Conservation (phyloP, 2,329 filamentous ascomycete genomes). For the Lachnum nothofagi region DNA sequence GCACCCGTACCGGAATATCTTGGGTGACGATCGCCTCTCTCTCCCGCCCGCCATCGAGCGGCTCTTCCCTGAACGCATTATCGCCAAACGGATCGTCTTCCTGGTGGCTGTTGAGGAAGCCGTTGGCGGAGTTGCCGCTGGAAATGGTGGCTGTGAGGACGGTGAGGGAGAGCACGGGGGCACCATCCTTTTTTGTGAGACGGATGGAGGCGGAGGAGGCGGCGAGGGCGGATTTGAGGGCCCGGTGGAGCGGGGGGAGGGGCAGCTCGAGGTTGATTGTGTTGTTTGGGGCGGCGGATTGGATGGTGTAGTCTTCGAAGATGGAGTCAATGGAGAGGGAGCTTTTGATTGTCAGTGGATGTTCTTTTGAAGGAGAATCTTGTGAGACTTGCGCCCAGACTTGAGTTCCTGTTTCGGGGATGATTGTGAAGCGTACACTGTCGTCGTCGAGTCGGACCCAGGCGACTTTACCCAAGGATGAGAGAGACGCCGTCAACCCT, state of each 20-base stretch:
- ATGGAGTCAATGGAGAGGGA: conserved; percentile 70
- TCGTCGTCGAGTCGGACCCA: conserved; percentile 71
- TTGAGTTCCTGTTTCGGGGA: conserved; percentile 89
- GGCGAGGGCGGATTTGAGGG: conserved; percentile 81
- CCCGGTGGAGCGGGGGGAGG: conserved; percentile 78
- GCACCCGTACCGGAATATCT: conserved; percentile 88
- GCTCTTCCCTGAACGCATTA: conserved; percentile 43
- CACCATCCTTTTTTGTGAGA: conserved; percentile 84
- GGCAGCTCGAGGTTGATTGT: conserved; percentile 96
- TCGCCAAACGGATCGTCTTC: conserved; percentile 42
- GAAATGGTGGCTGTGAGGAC: conserved; percentile 70
- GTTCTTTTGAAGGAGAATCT: background rate
- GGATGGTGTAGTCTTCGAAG: conserved; percentile 78
- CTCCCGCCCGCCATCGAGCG: conserved; percentile 57
- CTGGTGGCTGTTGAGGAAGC: conserved; percentile 23
- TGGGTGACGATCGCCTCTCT: conserved; percentile 91
- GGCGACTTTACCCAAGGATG: conserved; percentile 45
- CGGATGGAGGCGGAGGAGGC: conserved; percentile 78
- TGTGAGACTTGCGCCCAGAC: conserved; percentile 75
- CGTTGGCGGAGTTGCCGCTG: conserved; percentile 39
- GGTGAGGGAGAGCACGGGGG: conserved; percentile 83
- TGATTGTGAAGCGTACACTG: conserved; percentile 87
- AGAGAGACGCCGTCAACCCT: conserved; percentile 62
- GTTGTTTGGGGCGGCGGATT: conserved; percentile 76
- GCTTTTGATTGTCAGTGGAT: conserved; percentile 37